Conservation (phyloP, 75 land plant species). For the Pinus albicaulis region DNA sequence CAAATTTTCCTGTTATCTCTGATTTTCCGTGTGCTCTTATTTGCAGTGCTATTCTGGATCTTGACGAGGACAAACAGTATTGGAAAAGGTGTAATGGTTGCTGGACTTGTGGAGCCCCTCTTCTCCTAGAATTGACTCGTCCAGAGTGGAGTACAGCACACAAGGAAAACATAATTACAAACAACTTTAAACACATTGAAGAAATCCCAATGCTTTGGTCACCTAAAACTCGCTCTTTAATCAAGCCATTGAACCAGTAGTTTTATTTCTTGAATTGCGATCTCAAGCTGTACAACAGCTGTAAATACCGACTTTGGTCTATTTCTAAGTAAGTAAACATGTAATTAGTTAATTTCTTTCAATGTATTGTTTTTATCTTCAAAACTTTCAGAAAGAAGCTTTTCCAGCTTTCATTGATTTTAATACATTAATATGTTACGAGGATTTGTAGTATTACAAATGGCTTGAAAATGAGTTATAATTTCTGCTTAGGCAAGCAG, state of each 20-base stretch:
- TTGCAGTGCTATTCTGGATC: slow-evolving; percentile 30
- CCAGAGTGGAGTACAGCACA: slow-evolving; percentile 35
- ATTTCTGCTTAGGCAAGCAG: too few relatives aligned
- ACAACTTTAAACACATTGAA: slow-evolving; percentile 41
- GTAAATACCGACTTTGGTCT: too few relatives aligned
- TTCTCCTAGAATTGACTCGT: slow-evolving; percentile 27
- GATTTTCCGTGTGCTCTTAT: slow-evolving; percentile 34
- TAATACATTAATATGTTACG: too few relatives aligned
- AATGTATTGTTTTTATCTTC: too few relatives aligned
- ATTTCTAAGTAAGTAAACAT: too few relatives aligned
- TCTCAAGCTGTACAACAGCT: slow-evolving; percentile 41
- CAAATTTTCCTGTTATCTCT: slow-evolving; percentile 19
- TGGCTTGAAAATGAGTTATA: too few relatives aligned
- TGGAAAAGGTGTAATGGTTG: slow-evolving; percentile 28
- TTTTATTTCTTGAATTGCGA: slow-evolving; percentile 36
- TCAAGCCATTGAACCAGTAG: slow-evolving; percentile 38
- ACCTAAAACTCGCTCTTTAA: slow-evolving; percentile 21
- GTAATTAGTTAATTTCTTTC: too few relatives aligned
- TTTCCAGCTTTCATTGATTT: too few relatives aligned
- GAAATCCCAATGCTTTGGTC: slow-evolving; percentile 32
- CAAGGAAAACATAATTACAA: slow-evolving; percentile 43
- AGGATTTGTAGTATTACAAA: too few relatives aligned
- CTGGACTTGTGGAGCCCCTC: slow-evolving; percentile 32
- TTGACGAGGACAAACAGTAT: slow-evolving; percentile 38
- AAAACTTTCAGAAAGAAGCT: too few relatives aligned